Evolutionary conservation across 2,329 filamentous ascomycete species (phyloP), one percentile per base, ranked within the genome.

Genomic region (Albophoma yamanashiensis): DNA sequence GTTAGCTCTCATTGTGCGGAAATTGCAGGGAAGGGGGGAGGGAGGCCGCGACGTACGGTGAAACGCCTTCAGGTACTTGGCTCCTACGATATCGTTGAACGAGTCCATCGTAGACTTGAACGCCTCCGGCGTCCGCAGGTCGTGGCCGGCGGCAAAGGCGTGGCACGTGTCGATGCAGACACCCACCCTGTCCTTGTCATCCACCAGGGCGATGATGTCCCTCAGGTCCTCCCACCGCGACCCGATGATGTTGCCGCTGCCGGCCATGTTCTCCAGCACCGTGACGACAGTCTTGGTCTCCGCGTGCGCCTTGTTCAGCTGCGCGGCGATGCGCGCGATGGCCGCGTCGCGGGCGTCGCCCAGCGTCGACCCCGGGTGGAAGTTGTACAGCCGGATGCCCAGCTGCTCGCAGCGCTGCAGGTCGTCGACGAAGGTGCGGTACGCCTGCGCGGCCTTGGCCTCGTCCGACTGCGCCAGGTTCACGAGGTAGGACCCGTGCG

Each of bases 141-240:
- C 94, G 71, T 97, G 94, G 7, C 94, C 94, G 0, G 91, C 92
- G 0, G 93, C 93, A 73, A 97, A 97, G 61, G 92, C 87, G 74
- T 99, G 94, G 75, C 94, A 99, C 0, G 94, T 99, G 72, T 99
- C 94, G 60, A 99, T 85, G 73, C 94, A 99, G 22, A 99, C 92
- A 55, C 93, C 94, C 2, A 99, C 87, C 39, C 94, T 86, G 52
- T 78, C 73, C 76, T 96, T 95, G 72, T 96, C 85, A 27, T 92
- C 82, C 31, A 97, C 84, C 11, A 86, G 79, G 17, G 82, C 82
- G 66, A 99, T 95, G 64, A 97, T 90, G 68, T 92, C 89, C 15
- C 88, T 82, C 55, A 99, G 81, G 67, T 99, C 93, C 70, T 92
- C 87, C 71, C 96, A 96, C 1, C 82, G 87, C 20, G 86, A 87